Percentiles rank a stretch among this genome's conserved stretches.
Evolutionary conservation across 163 green algal genomes (phyloP).

Genomic region (Smithsoniella earleae): DNA sequence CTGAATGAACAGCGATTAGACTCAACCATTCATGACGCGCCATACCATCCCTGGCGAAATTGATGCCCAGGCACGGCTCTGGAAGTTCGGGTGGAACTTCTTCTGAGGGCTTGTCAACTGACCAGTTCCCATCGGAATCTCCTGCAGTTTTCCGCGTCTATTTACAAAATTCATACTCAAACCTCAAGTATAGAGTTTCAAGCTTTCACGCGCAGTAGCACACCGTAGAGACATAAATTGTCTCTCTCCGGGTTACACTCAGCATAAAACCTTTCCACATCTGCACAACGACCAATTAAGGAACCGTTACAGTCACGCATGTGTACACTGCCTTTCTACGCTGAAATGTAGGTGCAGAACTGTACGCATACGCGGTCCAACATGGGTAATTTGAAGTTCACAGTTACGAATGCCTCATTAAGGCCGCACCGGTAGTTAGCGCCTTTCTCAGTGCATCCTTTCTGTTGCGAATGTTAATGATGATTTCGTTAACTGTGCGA

Average conservation of each 20-base stretch:
- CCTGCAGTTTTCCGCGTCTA: too few relatives aligned
- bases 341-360: too few relatives aligned
- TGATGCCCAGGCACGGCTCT: conserved; percentile 93
- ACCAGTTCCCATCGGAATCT: conserved; percentile 75
- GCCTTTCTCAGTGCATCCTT: conserved; percentile 12
- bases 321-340: too few relatives aligned
- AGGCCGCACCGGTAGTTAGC: not conserved
- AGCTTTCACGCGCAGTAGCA: not conserved
- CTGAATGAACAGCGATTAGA: conserved; percentile 91
- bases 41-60: conserved; percentile 88
- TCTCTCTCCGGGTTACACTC: conserved; percentile 78
- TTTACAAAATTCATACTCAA: not conserved
- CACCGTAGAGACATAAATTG: conserved; percentile 91
- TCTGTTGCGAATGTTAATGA: not conserved
- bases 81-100: conserved; percentile 95
- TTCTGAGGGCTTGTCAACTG: conserved; percentile 84
- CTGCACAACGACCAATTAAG: too few relatives aligned
- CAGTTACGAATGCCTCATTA: too few relatives aligned
- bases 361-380: too few relatives aligned
- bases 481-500: not conserved
- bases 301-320: too few relatives aligned
- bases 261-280: conserved; percentile 71
- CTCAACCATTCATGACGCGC: conserved; percentile 82
- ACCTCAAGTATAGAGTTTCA: not conserved
- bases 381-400: too few relatives aligned